phyloP scores from a whole-genome alignment of 495 filamentous ascomycete genomes.

The Entonaema liquescens region DNA sequence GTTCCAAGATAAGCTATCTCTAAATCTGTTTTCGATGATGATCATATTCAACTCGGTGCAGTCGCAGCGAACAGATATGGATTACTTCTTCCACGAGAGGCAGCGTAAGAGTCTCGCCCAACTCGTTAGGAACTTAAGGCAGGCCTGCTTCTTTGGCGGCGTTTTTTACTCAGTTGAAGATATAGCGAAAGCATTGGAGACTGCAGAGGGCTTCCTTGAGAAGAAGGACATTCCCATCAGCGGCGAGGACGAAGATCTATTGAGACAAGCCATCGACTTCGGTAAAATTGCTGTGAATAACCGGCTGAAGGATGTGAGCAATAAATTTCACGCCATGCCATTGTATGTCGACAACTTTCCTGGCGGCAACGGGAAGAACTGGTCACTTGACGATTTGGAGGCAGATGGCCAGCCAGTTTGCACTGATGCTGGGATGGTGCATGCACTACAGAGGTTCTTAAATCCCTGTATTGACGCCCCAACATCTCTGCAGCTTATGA shows the following conservation, averaged over 20 bases:
- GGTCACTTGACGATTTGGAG: slow-evolving; percentile 66
- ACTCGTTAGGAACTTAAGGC: slow-evolving; percentile 79
- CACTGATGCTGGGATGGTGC: slow-evolving; percentile 51
- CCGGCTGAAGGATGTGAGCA: slow-evolving; percentile 69
- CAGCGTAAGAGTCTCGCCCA: slow-evolving; percentile 70
- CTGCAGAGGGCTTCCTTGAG: slow-evolving; percentile 69
- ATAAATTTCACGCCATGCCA: slow-evolving; percentile 78
- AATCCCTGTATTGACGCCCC: slow-evolving; percentile 51
- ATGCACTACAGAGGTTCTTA: slow-evolving; percentile 51
- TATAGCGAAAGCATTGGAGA: slow-evolving; percentile 67
- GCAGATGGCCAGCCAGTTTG: slow-evolving; percentile 47
- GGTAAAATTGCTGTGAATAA: slow-evolving; percentile 68
- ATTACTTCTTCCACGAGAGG: slow-evolving; percentile 86
- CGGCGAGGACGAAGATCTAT: slow-evolving; percentile 63
- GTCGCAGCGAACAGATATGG: slow-evolving; percentile 81
- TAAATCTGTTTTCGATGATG: slow-evolving; percentile 84
- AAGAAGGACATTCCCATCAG: slow-evolving; percentile 61
- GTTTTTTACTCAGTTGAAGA: slow-evolving; percentile 74
- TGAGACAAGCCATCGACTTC: slow-evolving; percentile 69
- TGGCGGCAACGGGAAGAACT: slow-evolving; percentile 60
- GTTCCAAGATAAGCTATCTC: slow-evolving; percentile 81
- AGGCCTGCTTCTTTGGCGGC: slow-evolving; percentile 88
- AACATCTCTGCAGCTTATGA: slow-evolving; percentile 46
- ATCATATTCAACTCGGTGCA: slow-evolving; percentile 87
- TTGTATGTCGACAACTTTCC: slow-evolving; percentile 72